Conservation (phyloP, 805 yeast genomes). For the Wickerhamiella domercqiae region DNA sequence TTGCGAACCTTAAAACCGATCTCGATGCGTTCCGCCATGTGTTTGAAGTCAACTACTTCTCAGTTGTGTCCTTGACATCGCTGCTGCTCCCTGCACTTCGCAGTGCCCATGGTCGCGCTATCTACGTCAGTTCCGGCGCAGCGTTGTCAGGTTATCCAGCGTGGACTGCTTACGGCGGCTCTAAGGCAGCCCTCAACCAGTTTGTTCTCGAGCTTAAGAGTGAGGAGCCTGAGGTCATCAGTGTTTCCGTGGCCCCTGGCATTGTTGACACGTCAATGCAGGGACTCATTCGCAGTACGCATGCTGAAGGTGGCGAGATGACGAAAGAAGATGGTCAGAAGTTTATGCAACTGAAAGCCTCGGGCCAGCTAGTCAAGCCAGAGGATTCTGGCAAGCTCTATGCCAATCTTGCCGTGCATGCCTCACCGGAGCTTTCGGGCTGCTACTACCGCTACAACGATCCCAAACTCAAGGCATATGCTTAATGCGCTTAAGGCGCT, state of each 20-base stretch:
- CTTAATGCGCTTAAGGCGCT: no score
- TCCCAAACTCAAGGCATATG: background rate
- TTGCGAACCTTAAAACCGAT: slow-evolving; percentile 34
- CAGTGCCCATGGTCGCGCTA: slow-evolving; percentile 40
- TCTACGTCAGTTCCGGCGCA: slow-evolving; percentile 88
- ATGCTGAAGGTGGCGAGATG: slow-evolving; percentile 40
- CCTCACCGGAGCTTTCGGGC: slow-evolving; percentile 47
- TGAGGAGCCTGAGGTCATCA: slow-evolving; percentile 47
- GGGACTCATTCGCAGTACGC: slow-evolving; percentile 50
- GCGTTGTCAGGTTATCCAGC: slow-evolving; percentile 45
- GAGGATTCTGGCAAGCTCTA: slow-evolving; percentile 56
- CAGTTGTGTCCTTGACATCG: slow-evolving; percentile 46
- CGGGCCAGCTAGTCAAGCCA: slow-evolving; percentile 47
- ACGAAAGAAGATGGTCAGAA: slow-evolving; percentile 38
- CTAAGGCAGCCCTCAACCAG: slow-evolving; percentile 84
- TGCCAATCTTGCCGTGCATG: slow-evolving; percentile 53
- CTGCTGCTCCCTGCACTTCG: slow-evolving; percentile 35
- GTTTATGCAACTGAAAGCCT: slow-evolving; percentile 47
- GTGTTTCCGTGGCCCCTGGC: slow-evolving; percentile 81
- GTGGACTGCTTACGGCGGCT: slow-evolving; percentile 86
- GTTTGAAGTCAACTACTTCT: slow-evolving; percentile 66
- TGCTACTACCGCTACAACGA: slow-evolving; percentile 41
- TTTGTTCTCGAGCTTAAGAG: slow-evolving; percentile 48
- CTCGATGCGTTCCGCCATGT: slow-evolving; percentile 43
- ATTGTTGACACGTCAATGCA: slow-evolving; percentile 92